Percentiles rank a stretch among this genome's conserved stretches.
Evolutionary conservation across 495 filamentous ascomycete species (phyloP).

Genomic region (Jackrogersella multiformis): DNA sequence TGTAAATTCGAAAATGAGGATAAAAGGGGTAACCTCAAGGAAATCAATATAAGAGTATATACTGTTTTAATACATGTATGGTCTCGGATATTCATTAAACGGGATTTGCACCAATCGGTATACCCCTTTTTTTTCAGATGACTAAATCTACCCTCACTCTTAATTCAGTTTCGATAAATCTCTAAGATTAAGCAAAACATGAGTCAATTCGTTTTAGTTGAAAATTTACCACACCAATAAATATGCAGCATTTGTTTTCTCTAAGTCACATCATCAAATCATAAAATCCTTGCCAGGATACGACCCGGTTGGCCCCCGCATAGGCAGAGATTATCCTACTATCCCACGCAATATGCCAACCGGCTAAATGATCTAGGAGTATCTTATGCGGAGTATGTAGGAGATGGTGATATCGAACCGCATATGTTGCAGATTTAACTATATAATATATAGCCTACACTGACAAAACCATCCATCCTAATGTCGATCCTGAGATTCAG

Average conservation of each 20-base stretch:
- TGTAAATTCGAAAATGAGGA: background rate
- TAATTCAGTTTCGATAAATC: no score
- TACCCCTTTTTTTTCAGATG: no score
- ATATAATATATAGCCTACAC: background rate
- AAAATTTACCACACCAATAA: no score
- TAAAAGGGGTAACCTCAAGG: background rate
- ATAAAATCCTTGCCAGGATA: background rate
- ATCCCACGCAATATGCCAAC: conserved; percentile 4
- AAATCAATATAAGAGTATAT: background rate
- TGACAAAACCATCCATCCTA: background rate
- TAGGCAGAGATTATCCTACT: background rate
- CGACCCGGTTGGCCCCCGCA: background rate
- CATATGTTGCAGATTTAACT: background rate
- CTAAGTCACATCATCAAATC: background rate
- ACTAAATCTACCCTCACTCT: no score
- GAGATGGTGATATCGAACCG: conserved; percentile 6
- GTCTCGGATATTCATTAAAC: background rate
- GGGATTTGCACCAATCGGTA: no score
- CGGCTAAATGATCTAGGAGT: conserved; percentile 31
- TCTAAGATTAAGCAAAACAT: no score
- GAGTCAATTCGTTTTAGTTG: no score
- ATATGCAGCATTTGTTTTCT: no score
- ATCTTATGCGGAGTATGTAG: conserved; percentile 19
- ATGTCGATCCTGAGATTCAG: conserved; percentile 10
- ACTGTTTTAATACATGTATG: background rate